Evolutionary conservation across 2,329 filamentous ascomycete genomes (phyloP).

Genomic region (Pyrenophora seminiperda): DNA sequence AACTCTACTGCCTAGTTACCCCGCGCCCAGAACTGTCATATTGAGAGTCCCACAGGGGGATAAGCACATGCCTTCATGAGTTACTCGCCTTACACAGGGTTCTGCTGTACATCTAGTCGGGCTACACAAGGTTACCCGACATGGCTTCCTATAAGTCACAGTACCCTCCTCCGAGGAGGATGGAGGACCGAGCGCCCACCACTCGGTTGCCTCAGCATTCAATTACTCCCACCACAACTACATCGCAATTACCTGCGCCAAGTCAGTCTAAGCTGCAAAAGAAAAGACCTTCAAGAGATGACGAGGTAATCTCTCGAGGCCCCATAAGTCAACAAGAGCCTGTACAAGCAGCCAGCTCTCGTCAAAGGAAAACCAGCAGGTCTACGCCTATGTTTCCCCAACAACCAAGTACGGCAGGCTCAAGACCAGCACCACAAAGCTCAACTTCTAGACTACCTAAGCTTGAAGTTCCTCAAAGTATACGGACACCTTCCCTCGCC

Average conservation of each 20-base stretch:
- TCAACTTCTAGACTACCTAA: slow-evolving; percentile 44
- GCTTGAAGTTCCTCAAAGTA: slow-evolving; percentile 41
- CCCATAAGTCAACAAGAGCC: slow-evolving; percentile 27
- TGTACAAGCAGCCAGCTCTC: slow-evolving; percentile 25
- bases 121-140: slow-evolving; percentile 44
- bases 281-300: slow-evolving; percentile 43
- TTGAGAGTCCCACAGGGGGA: slow-evolving; percentile 30
- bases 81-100: slow-evolving; percentile 43
- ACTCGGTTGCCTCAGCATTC: slow-evolving; percentile 47
- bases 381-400: slow-evolving; percentile 29
- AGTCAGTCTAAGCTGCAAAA: slow-evolving; percentile 45
- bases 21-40: slow-evolving; percentile 25
- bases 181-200: slow-evolving; percentile 39
- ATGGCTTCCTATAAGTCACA: slow-evolving; percentile 53
- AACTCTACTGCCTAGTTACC: slow-evolving; percentile 23
- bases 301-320: slow-evolving; percentile 27
- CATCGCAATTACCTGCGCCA: slow-evolving; percentile 33
- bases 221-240: slow-evolving; percentile 40
- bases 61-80: slow-evolving; percentile 50
- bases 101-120: slow-evolving; percentile 41
- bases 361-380: slow-evolving; percentile 29
- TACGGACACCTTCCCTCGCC: slow-evolving; percentile 54
- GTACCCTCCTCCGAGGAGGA: slow-evolving; percentile 40
- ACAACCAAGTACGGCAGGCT: slow-evolving; percentile 20
- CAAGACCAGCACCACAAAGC: slow-evolving; percentile 31